Evolutionary conservation across 768 basidiomycete species (phyloP).

Genomic region (Multifurca ochricompacta): DNA sequence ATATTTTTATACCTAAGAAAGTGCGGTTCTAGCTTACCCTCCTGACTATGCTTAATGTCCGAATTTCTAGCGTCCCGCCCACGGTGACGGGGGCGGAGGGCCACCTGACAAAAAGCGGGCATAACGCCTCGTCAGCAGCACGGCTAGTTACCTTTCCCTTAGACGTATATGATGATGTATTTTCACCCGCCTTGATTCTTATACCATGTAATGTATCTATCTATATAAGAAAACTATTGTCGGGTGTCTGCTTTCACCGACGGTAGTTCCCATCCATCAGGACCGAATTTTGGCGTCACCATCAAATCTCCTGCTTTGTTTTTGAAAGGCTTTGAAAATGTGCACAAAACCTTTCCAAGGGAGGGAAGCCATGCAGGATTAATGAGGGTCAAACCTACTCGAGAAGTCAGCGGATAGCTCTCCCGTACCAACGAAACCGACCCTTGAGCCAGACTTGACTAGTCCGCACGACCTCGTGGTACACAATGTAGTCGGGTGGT

Average conservation of each 20-base stretch:
- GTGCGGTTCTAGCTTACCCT: neutral
- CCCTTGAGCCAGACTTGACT: conserved; percentile 75
- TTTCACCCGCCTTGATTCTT: neutral
- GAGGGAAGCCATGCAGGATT: conserved; percentile 84
- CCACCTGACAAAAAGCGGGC: conserved; percentile 13
- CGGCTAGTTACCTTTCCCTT: neutral
- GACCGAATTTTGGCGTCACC: conserved; percentile 79
- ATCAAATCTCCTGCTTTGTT: conserved; percentile 59
- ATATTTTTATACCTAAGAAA: conserved; percentile 24
- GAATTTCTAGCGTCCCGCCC: conserved; percentile 10
- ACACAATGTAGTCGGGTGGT: conserved; percentile 85
- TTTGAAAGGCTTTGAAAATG: conserved; percentile 80
- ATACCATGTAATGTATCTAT: conserved; percentile 10
- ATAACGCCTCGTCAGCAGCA: neutral
- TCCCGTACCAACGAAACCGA: conserved; percentile 26
- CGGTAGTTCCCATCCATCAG: conserved; percentile 82
- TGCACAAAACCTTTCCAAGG: conserved; percentile 75
- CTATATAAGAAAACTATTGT: conserved; percentile 13
- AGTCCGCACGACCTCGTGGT: conserved; percentile 73
- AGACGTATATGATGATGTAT: neutral
- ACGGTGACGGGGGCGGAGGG: neutral
- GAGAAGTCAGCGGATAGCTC: neutral
- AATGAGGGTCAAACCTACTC: conserved; percentile 67
- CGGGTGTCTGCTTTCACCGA: conserved; percentile 36
- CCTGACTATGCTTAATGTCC: conserved; percentile 17